Evolutionary conservation across 768 basidiomycete species (phyloP).

Genomic region (Lactarius sanguifluus): DNA sequence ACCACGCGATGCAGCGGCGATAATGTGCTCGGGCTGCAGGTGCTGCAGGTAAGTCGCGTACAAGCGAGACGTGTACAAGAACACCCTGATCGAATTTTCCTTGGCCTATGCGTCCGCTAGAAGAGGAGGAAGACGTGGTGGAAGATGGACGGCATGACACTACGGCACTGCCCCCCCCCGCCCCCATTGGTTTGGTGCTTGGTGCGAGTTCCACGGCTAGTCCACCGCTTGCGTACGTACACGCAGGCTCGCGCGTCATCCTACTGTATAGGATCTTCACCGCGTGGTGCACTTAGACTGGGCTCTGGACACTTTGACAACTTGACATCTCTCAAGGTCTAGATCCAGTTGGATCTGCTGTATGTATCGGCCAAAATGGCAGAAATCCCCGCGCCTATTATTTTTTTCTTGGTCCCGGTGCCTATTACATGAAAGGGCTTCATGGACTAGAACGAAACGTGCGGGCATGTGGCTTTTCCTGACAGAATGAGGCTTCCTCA

Average conservation of each 20-base stretch:
- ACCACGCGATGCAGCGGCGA: neutral
- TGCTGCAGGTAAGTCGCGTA: neutral
- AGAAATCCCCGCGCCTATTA: neutral
- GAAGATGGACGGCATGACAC: no score
- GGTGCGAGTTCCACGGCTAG: neutral
- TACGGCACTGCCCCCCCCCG: no score
- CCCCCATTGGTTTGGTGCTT: neutral
- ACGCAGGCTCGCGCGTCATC: neutral
- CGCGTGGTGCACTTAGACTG: neutral
- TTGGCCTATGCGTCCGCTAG: neutral
- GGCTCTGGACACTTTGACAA: neutral
- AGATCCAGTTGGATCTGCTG: neutral
- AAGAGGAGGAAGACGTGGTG: neutral
- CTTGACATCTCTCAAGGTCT: neutral
- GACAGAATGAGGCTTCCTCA: neutral
- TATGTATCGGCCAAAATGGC: neutral
- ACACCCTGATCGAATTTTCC: neutral
- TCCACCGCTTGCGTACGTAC: neutral
- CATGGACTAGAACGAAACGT: neutral
- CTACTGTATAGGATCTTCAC: neutral
- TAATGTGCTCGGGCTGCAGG: neutral
- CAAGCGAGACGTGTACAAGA: neutral
- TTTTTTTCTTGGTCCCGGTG: neutral
- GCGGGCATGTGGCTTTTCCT: neutral
- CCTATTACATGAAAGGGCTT: neutral